Conservation (phyloP, 2,329 filamentous ascomycete genomes). For the Ambrosiella xylebori region DNA sequence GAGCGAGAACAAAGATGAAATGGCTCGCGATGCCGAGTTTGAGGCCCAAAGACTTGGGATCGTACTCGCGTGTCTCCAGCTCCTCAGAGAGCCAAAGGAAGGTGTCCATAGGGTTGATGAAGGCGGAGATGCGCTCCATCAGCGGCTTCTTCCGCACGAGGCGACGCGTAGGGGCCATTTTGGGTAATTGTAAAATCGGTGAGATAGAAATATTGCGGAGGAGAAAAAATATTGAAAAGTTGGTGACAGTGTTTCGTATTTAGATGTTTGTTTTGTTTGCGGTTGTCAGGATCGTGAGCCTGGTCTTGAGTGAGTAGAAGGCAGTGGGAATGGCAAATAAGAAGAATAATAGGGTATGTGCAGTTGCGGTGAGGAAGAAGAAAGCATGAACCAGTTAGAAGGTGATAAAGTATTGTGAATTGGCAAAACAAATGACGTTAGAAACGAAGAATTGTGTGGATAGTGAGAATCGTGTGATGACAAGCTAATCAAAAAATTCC, state of each 20-base stretch:
- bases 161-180: constrained; percentile 33
- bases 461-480: too few species aligned
- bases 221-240: background rate
- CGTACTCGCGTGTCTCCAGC: constrained; percentile 80
- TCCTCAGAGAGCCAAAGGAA: constrained; percentile 84
- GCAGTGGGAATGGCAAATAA: background rate
- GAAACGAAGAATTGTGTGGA: too few species aligned
- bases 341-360: background rate
- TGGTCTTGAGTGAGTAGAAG: background rate
- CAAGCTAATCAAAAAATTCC: too few species aligned
- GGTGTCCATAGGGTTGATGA: constrained; percentile 76
- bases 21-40: constrained; percentile 64
- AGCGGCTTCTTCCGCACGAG: constrained; percentile 70
- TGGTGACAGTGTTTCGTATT: background rate
- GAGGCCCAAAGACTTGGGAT: constrained; percentile 61
- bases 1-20: constrained; percentile 61
- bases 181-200: background rate
- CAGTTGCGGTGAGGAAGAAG: background rate
- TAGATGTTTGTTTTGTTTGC: background rate
- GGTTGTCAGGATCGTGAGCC: background rate
- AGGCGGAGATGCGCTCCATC: constrained; percentile 59
- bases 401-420: too few species aligned
- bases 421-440: too few species aligned
- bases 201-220: background rate
- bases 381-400: too few species aligned